These are phyloP conservation scores for Eutypella sp. DNA, from an alignment of 2,329 filamentous ascomycete genomes.

Conservation along the genomic window DNA sequence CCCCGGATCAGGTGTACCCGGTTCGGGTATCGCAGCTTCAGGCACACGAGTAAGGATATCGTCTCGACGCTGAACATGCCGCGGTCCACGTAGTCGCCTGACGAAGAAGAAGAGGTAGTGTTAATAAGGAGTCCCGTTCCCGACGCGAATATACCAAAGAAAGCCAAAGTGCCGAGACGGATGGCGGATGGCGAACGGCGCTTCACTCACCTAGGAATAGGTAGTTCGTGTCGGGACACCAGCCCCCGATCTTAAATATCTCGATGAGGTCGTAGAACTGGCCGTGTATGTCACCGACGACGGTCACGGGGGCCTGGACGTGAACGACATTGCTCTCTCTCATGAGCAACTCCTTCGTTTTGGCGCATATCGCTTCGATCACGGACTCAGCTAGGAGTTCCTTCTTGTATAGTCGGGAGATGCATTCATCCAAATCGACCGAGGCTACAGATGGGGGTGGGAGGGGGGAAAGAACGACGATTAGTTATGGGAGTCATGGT, in stretches of 20 bases:
- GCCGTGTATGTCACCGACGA: conserved; percentile 97
- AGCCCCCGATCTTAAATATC: conserved; percentile 97
- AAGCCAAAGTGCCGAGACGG: too few species aligned
- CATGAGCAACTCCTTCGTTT: conserved; percentile 98
- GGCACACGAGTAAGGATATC: conserved; percentile 92
- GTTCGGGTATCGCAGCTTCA: too few species aligned
- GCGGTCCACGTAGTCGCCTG: conserved; percentile 95
- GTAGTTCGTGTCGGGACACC: conserved; percentile 97
- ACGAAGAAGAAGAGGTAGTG: conserved; percentile 3
- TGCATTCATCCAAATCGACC: conserved; percentile 98
- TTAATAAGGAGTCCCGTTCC: conserved; percentile 7
- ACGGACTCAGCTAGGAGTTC: conserved; percentile 96
- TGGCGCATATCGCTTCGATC: conserved; percentile 98
- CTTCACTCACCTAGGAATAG: conserved; percentile 90
- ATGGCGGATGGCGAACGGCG: too few species aligned
- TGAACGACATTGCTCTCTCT: conserved; percentile 99
- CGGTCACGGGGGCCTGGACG: conserved; percentile 89
- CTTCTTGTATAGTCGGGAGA: conserved; percentile 92
- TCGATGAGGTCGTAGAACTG: conserved; percentile 99
- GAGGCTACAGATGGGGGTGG: conserved; percentile 54
- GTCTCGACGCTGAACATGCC: conserved; percentile 99
- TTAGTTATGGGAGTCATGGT: background rate
- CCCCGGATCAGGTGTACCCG: too few species aligned
- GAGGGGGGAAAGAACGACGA: background rate
- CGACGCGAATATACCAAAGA: too few species aligned